These are phyloP conservation scores for Neophaeococcomyces mojaviensis DNA, from an alignment of 2,329 filamentous ascomycete genomes.

Conservation along the genomic window DNA sequence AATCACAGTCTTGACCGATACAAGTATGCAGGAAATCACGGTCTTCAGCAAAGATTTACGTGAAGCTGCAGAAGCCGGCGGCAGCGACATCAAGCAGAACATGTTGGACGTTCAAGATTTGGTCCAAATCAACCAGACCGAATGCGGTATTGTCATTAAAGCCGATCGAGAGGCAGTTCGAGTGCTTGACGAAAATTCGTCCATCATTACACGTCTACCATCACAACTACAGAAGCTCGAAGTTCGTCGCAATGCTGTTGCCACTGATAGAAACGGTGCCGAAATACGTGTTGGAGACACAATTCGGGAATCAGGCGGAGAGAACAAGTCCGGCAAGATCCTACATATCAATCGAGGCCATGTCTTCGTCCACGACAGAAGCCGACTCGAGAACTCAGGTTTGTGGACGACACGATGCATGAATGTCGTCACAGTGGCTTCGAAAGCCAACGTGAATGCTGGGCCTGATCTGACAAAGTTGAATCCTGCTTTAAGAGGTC, in stretches of 20 bases:
- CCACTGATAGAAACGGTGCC: conserved; percentile 84
- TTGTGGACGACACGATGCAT: conserved; percentile 81
- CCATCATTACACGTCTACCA: conserved; percentile 72
- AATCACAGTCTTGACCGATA: conserved; percentile 87
- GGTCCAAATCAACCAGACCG: conserved; percentile 78
- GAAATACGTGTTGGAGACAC: conserved; percentile 89
- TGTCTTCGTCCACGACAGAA: conserved; percentile 79
- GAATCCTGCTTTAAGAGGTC: conserved; percentile 75
- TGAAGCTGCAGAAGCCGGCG: conserved; percentile 85
- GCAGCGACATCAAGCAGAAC: conserved; percentile 51
- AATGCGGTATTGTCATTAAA: conserved; percentile 88
- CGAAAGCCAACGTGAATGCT: conserved; percentile 75
- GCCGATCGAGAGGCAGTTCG: conserved; percentile 88
- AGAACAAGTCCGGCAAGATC: conserved; percentile 78
- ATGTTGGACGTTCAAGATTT: conserved; percentile 90
- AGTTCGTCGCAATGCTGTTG: conserved; percentile 73
- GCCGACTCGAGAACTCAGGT: conserved; percentile 76
- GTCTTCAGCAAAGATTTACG: conserved; percentile 97
- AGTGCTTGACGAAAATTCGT: conserved; percentile 83
- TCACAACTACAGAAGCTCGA: conserved; percentile 90
- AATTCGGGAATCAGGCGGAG: conserved; percentile 81
- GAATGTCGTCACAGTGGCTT: conserved; percentile 85
- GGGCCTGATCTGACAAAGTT: conserved; percentile 76
- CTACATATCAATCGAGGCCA: conserved; percentile 91
- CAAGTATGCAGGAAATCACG: conserved; percentile 86